A percentile compares a stretch with the other conserved stretches of the same genome.
phyloP scores from a whole-genome alignment of 306 rosid species.

The Purshia tridentata region DNA sequence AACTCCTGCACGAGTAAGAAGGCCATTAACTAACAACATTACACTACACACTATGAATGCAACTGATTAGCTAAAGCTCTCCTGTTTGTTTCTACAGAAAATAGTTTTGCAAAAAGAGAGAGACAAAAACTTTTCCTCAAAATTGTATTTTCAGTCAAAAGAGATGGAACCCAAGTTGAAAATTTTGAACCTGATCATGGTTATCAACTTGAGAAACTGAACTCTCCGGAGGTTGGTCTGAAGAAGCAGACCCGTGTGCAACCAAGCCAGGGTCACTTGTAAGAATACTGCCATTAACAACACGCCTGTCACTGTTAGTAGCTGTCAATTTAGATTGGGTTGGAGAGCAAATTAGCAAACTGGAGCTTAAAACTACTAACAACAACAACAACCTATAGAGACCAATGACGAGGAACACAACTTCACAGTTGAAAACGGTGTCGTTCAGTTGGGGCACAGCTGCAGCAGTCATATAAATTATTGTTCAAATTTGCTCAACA shows the following conservation, averaged over 20 bases:
- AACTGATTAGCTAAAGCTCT: background rate
- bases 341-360: slow-evolving; percentile 8
- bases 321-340: background rate
- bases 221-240: slow-evolving; percentile 9
- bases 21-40: background rate
- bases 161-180: background rate
- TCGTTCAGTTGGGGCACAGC: slow-evolving; percentile 28
- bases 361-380: background rate
- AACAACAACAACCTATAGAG: slow-evolving; percentile 38
- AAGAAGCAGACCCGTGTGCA: slow-evolving; percentile 8
- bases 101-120: background rate
- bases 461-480: slow-evolving; percentile 24
- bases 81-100: background rate
- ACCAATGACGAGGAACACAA: slow-evolving; percentile 36
- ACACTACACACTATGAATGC: background rate
- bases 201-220: slow-evolving; percentile 11
- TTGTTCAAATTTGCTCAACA: slow-evolving; percentile 3
- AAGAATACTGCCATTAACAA: slow-evolving; percentile 36
- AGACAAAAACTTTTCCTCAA: background rate
- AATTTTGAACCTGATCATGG: slow-evolving; percentile 30
- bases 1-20: slow-evolving; percentile 18
- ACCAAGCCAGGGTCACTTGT: slow-evolving; percentile 49
- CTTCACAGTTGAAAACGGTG: slow-evolving; percentile 36
- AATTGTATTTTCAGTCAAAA: background rate
- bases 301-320: background rate